These are phyloP conservation scores for Ramaria rubella DNA, from an alignment of 768 basidiomycete genomes.

Conservation along the genomic window DNA sequence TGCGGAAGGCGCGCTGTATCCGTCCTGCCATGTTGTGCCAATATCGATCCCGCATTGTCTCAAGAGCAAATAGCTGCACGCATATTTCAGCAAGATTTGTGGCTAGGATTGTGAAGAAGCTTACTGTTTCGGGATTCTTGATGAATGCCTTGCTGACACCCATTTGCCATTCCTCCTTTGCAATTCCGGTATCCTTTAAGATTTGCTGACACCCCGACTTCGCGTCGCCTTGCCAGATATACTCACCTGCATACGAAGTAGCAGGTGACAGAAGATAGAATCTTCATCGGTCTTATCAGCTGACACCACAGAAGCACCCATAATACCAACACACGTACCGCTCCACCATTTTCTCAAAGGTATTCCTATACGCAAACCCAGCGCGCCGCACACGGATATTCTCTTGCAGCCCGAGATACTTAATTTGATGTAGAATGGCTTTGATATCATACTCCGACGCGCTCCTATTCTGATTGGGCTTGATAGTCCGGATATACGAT, in stretches of 20 bases:
- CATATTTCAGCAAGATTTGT: background rate
- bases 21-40: slow-evolving; percentile 99
- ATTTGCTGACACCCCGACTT: slow-evolving; percentile 91
- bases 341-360: slow-evolving; percentile 99
- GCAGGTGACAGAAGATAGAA: slow-evolving; percentile 94
- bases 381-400: slow-evolving; percentile 97
- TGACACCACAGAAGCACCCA: background rate
- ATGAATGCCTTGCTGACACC: slow-evolving; percentile 98
- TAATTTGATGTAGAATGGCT: slow-evolving; percentile 96
- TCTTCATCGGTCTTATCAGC: slow-evolving; percentile 15
- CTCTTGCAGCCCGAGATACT: slow-evolving; percentile 96
- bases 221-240: slow-evolving; percentile 89
- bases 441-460: slow-evolving; percentile 88
- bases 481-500: slow-evolving; percentile 98
- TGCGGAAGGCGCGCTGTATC: slow-evolving; percentile 94
- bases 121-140: slow-evolving; percentile 96
- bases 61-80: slow-evolving; percentile 87
- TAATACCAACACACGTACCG: slow-evolving; percentile 34
- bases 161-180: slow-evolving; percentile 99
- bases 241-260: slow-evolving; percentile 97
- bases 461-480: slow-evolving; percentile 96
- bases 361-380: slow-evolving; percentile 96
- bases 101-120: slow-evolving; percentile 19
- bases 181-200: slow-evolving; percentile 90
- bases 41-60: slow-evolving; percentile 97